A percentile compares a stretch with the other conserved stretches of the same genome.
phyloP scores from a whole-genome alignment of 208 protist genomes.

The Crithidia expoeki region DNA sequence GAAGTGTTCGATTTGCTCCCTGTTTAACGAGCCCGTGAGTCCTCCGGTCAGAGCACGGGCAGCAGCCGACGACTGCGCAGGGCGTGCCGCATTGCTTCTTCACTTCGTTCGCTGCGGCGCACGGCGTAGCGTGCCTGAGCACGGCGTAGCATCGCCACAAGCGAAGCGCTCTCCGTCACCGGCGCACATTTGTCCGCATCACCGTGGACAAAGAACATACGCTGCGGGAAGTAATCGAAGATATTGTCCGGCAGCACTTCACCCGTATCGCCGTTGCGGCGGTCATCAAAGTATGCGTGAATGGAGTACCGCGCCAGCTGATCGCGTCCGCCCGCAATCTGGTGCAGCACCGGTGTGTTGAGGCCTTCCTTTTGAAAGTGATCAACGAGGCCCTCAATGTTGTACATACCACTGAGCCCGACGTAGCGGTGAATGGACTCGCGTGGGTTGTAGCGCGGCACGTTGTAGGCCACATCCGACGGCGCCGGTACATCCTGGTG shows the following conservation, averaged over 20 bases:
- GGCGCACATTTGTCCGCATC: constrained; percentile 82
- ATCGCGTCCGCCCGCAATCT: constrained; percentile 64
- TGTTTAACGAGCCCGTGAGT: too few relatives aligned
- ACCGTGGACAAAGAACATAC: constrained; percentile 87
- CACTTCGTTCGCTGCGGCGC: constrained; percentile 29
- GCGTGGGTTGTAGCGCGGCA: constrained; percentile 86
- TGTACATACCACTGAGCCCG: constrained; percentile 87
- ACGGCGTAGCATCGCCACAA: constrained; percentile 65
- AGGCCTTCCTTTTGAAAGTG: constrained; percentile 75
- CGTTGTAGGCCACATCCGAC: constrained; percentile 73
- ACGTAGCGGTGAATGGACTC: constrained; percentile 79
- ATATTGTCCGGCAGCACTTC: constrained; percentile 83
- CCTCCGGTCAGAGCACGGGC: too few relatives aligned
- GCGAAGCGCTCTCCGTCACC: constrained; percentile 64
- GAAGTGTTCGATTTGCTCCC: too few relatives aligned
- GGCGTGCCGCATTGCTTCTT: constrained; percentile 39
- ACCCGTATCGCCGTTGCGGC: constrained; percentile 40
- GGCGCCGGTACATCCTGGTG: constrained; percentile 34
- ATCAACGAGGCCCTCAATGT: constrained; percentile 60
- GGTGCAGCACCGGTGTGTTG: constrained; percentile 62
- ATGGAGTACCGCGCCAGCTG: constrained; percentile 69
- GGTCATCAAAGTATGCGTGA: constrained; percentile 75
- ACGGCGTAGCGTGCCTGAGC: constrained; percentile 44
- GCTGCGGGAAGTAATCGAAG: constrained; percentile 79
- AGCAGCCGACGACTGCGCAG: constrained; percentile 21